Conservation (phyloP, 2,329 filamentous ascomycete species). For the Hymenoscyphus occultus region DNA sequence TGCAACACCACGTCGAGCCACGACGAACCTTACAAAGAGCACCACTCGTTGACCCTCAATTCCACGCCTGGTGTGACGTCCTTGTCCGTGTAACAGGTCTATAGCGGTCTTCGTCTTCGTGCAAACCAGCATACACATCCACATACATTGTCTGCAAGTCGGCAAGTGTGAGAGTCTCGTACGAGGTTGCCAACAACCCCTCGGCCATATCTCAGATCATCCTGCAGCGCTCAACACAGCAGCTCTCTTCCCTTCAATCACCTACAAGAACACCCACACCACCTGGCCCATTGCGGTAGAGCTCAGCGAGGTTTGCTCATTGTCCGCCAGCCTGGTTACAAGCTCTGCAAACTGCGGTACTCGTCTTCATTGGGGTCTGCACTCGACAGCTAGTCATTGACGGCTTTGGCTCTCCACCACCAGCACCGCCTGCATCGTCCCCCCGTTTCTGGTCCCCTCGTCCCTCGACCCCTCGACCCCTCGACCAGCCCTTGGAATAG, state of each 20-base stretch:
- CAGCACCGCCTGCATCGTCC: neutral
- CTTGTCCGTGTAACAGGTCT: neutral
- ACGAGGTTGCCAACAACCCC: neutral
- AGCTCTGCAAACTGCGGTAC: constrained; percentile 1
- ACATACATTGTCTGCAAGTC: neutral
- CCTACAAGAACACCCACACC: neutral
- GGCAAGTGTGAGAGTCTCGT: neutral
- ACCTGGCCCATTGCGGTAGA: neutral
- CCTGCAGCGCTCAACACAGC: neutral
- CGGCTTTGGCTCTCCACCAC: neutral
- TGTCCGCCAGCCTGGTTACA: constrained; percentile 1
- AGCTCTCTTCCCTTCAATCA: neutral
- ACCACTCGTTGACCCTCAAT: neutral
- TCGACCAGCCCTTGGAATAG: neutral
- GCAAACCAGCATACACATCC: neutral
- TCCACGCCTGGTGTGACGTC: neutral
- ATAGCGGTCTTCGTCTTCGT: too few species aligned
- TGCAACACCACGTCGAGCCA: neutral
- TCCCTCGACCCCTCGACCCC: neutral
- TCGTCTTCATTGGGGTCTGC: neutral
- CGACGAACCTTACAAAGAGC: neutral
- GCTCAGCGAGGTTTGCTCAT: constrained; percentile 1
- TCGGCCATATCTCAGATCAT: neutral
- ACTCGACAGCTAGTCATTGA: neutral
- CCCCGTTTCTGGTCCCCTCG: neutral